These are phyloP conservation scores for Geotrichum europaeum DNA, from an alignment of 1,139 yeast genomes.

Conservation along the genomic window DNA sequence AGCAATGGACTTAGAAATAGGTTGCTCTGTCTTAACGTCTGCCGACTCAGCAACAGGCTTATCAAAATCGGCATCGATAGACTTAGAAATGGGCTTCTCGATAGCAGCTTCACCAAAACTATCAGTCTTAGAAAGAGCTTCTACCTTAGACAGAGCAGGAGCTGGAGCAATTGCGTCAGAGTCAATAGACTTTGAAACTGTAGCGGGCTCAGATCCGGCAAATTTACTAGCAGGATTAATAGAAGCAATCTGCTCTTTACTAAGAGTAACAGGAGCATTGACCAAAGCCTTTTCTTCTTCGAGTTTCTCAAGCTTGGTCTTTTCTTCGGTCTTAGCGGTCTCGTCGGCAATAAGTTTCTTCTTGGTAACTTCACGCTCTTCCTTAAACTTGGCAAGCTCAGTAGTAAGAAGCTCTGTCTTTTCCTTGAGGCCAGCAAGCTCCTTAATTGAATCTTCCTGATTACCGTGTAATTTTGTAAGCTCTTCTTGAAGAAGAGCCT, in stretches of 20 bases:
- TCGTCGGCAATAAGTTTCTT: not conserved
- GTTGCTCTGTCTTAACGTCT: not conserved
- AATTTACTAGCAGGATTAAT: not conserved
- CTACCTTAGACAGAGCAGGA: not conserved
- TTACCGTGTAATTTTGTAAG: not conserved
- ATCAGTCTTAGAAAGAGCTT: not conserved
- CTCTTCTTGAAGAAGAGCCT: not conserved
- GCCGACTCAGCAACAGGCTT: not conserved
- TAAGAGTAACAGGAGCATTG: slow-evolving; percentile 2
- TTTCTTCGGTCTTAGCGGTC: not conserved
- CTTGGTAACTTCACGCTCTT: not conserved
- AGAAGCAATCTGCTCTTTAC: not conserved
- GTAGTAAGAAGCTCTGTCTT: not conserved
- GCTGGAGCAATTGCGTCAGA: not conserved
- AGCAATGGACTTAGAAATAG: not conserved
- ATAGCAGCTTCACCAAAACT: not conserved
- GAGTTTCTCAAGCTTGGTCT: not conserved
- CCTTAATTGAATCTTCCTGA: not conserved
- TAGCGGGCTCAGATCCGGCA: not conserved
- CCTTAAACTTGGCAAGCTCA: not conserved
- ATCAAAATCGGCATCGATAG: not conserved
- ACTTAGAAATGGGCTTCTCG: not conserved
- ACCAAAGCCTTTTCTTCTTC: not conserved
- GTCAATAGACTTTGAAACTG: not conserved
- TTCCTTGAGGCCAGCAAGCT: not conserved